Base-by-base conservation (phyloP, 345 rosid genomes). In the Brassica carinata region DNA sequence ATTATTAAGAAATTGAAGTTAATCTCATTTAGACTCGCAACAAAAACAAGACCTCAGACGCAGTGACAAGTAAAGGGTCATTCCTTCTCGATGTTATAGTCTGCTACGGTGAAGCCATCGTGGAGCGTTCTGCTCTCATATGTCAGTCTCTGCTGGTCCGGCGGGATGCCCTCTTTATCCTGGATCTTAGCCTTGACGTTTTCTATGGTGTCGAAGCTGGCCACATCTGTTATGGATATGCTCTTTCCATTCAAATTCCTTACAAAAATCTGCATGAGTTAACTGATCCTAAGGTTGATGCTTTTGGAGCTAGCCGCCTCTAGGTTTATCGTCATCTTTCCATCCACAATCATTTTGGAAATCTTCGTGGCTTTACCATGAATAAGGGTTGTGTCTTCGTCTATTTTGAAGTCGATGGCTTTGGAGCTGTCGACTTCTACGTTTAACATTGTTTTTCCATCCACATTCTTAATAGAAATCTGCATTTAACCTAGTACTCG, bases 71-170 rank as follows among this genome's bases (percentile, higher is more conserved):
- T 8, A 3, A 75, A 65, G 3, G 26, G 1, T 64, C 17, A 18
- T 31, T 75, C 10, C 26, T 76, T 13, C 33, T 38, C 6, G 18
- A 68, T 76, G 58, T 67, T 3, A 27, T 15, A 76, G 43, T 76
- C 43, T 1, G 8, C 58, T 18, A 76, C 0, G 7, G 73, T 67
- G 11, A 1, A 7, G 30, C 51, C 4, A 1, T 31, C 64, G 1
- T 31, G 5, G 13, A 74, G 71, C 5, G 45, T 8, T 8, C 10
- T 38, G 45, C 45, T 38, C 0, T 0, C 15, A 29, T 43, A 64
- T 2, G 33, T 1, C 9, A 74, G 45, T 31, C 0, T 31, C 63
- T 64, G 71, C 5, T 30, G 31, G n/a, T 18, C 7, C 15, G 10
- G 1, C 2, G 45, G 51, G 0, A 75, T 51, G n/a, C 34, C 34